Base-by-base conservation (phyloP, 2,329 filamentous ascomycete genomes). In the Ambrosiella xylebori region DNA sequence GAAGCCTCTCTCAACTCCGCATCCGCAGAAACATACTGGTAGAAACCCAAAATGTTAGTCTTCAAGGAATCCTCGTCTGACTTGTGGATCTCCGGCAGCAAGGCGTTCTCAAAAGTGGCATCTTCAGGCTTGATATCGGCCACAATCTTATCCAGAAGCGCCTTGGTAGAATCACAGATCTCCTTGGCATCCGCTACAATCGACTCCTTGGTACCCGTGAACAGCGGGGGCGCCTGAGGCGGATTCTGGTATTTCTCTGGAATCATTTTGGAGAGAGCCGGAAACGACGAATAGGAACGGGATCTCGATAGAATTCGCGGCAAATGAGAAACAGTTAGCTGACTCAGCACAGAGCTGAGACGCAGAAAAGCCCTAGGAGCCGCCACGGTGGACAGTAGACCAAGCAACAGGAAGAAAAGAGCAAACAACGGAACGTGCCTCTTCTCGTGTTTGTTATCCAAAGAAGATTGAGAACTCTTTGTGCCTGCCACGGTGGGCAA, bases 221-320 rank as follows among this genome's bases (percentile, higher is more conserved):
- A 93, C 67, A 82, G 76, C 57, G 86, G 86, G 59, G 87, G 86
- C 45, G 82, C 75, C 74, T 91, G 86, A 2, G 87, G 86, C 62
- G 86, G 86, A 67, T 77, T 84, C 69, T 77, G 78, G 71, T 85
- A 88, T 70, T 81, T 79, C 63, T 76, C 70, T 61, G 80, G 76
- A 63, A 79, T 80, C 83, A 87, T 86, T 66, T 58, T 58, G 59
- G 59, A 58, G 27, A 58, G 40, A 38, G 56, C 49, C n/a, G 52
- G 59, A 39, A 56, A 61, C 3, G 59, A 58, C 37, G 59, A 61
- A 19, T 56, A 56, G 35, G 63, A 64, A 57, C 65, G 66, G 58
- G 60, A 62, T 13, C 40, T 11, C 35, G 52, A 41, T 58, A 60
- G 64, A 58, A 59, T 15, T 47, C 52, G 56, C 9, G 64, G 60